phyloP scores from a whole-genome alignment of 345 rosid genomes.

The Ceriops decandra region DNA sequence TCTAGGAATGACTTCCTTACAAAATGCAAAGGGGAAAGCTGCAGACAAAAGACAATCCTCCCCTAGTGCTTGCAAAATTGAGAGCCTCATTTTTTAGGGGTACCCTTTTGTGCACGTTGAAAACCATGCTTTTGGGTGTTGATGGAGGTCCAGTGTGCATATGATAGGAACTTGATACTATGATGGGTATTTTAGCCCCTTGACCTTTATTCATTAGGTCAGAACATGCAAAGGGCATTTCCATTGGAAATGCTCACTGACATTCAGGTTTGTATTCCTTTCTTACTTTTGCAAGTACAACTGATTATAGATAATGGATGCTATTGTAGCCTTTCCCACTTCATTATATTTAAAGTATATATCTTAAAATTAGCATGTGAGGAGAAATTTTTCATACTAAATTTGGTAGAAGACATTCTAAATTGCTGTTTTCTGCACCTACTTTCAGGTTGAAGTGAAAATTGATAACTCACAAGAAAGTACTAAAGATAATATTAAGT shows the following conservation, averaged over 20 bases:
- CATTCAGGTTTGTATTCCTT: not conserved
- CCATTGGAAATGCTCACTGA: not conserved
- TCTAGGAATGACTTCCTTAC: too few relatives aligned
- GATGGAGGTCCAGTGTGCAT: too few relatives aligned
- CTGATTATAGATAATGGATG: not conserved
- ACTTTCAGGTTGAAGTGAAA: constrained; percentile 81
- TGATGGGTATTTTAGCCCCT: not conserved
- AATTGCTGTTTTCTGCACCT: constrained; percentile 10
- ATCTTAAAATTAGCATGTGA: not conserved
- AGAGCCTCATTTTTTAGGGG: too few relatives aligned
- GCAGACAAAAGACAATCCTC: too few relatives aligned
- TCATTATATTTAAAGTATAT: not conserved
- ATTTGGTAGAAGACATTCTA: not conserved
- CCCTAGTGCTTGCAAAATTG: too few relatives aligned
- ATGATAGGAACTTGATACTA: too few relatives aligned
- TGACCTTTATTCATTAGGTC: not conserved
- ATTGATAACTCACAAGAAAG: constrained; percentile 55
- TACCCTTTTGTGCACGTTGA: too few relatives aligned
- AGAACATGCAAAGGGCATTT: not conserved
- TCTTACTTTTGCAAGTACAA: not conserved
- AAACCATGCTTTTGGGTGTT: too few relatives aligned
- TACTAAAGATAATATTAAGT: constrained; percentile 44
- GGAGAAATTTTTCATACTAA: not conserved
- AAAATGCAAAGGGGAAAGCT: too few relatives aligned
- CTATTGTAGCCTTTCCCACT: not conserved